Evolutionary conservation across 179 eudicot genomes (phyloP).

Genomic region (Camellia oleifera): DNA sequence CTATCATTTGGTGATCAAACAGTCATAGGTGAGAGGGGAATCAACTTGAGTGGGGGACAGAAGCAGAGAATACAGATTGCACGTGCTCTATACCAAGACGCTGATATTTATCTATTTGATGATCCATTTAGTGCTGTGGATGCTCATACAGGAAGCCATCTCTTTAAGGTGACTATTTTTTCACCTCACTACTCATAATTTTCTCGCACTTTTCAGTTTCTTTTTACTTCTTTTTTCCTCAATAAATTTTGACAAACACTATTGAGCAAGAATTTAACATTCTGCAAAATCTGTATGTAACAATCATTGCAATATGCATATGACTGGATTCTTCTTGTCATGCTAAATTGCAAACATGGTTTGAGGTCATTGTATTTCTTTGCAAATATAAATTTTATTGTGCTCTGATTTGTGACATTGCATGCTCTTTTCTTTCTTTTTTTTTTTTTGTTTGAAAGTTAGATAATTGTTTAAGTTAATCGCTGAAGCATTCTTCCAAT

Average conservation of each 20-base stretch:
- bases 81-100: conserved; percentile 54
- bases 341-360: not conserved
- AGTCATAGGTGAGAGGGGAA: conserved; percentile 62
- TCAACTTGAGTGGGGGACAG: conserved; percentile 66
- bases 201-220: not conserved
- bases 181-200: not conserved
- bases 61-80: conserved; percentile 67
- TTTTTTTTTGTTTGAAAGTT: not conserved
- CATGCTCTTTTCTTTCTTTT: not conserved
- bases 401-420: not conserved
- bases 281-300: too few species aligned
- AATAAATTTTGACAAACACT: too few species aligned
- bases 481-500: not conserved
- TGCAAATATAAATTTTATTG: not conserved
- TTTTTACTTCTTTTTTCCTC: not conserved
- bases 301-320: too few species aligned
- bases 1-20: conserved; percentile 65
- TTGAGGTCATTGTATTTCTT: not conserved
- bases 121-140: conserved; percentile 63
- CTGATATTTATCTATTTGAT: conserved; percentile 56
- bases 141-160: conserved; percentile 49
- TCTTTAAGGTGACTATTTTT: conserved; percentile 32
- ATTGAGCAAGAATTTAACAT: too few species aligned
- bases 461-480: not conserved
- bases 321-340: too few species aligned